Conservation (phyloP, 1,284 basidiomycete species). For the Schizophyllum amplum region DNA sequence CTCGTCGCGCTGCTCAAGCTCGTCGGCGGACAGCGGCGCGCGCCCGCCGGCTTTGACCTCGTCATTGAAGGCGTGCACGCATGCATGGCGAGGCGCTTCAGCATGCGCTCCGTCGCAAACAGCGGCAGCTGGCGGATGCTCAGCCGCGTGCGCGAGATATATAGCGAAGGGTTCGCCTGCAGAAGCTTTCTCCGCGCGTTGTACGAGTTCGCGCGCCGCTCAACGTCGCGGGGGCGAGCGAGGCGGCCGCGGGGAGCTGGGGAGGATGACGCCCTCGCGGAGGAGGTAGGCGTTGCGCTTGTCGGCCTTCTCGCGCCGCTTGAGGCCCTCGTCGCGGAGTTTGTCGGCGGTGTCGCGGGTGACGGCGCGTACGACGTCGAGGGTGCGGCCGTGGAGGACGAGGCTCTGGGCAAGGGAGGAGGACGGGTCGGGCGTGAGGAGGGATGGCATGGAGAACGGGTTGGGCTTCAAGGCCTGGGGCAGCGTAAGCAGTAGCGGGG, state of each 20-base stretch:
- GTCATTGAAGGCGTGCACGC: slow-evolving; percentile 73
- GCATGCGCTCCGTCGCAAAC: slow-evolving; percentile 82
- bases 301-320: slow-evolving; percentile 82
- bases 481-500: neutral
- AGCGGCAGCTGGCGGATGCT: slow-evolving; percentile 86
- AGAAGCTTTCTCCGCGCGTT: slow-evolving; percentile 75
- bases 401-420: slow-evolving; percentile 77
- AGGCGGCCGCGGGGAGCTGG: slow-evolving; percentile 72
- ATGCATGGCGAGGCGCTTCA: slow-evolving; percentile 84
- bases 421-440: slow-evolving; percentile 93
- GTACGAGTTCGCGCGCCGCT: slow-evolving; percentile 78
- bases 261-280: slow-evolving; percentile 91
- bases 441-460: slow-evolving; percentile 79
- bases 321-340: slow-evolving; percentile 82
- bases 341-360: slow-evolving; percentile 82
- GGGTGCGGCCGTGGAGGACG: slow-evolving; percentile 87
- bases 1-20: slow-evolving; percentile 40
- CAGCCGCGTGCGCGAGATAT: slow-evolving; percentile 90
- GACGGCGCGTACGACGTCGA: slow-evolving; percentile 88
- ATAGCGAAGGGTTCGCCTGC: slow-evolving; percentile 88
- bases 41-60: slow-evolving; percentile 70
- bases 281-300: slow-evolving; percentile 96
- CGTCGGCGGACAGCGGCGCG: slow-evolving; percentile 62
- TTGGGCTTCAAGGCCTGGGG: slow-evolving; percentile 73
- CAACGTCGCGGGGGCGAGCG: slow-evolving; percentile 69